Evolutionary conservation across 495 filamentous ascomycete genomes (phyloP).

Genomic region (Lasiosphaeria miniovina): DNA sequence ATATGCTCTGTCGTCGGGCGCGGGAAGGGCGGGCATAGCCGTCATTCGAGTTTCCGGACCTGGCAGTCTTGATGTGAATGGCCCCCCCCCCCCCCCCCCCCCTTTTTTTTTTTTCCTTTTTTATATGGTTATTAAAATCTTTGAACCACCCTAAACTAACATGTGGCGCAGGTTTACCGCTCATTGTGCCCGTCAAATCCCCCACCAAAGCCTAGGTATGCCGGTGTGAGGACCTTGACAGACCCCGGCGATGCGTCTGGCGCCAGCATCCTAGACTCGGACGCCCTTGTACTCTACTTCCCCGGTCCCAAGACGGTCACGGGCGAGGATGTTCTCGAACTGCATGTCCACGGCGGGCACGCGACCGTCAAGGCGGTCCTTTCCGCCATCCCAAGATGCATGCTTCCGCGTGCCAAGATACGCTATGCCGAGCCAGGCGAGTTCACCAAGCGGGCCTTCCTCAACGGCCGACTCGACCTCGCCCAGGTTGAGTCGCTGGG

Average conservation of each 20-base stretch:
- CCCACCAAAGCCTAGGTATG: slow-evolving; percentile 70
- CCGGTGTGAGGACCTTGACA: slow-evolving; percentile 72
- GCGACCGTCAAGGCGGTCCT: slow-evolving; percentile 86
- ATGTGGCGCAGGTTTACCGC: slow-evolving; percentile 62
- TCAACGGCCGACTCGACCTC: slow-evolving; percentile 79
- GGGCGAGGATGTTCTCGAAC: slow-evolving; percentile 86
- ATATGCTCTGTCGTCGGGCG: slow-evolving; percentile 85
- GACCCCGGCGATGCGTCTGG: slow-evolving; percentile 48
- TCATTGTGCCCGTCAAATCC: slow-evolving; percentile 64
- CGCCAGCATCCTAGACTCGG: slow-evolving; percentile 67
- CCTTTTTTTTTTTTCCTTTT: too few relatives aligned
- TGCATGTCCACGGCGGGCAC: slow-evolving; percentile 90
- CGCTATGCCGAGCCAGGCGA: slow-evolving; percentile 94
- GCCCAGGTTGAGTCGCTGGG: slow-evolving; percentile 93
- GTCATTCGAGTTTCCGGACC: slow-evolving; percentile 86
- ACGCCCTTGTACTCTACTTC: slow-evolving; percentile 84
- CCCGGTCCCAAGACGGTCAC: slow-evolving; percentile 80
- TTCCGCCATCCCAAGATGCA: slow-evolving; percentile 60
- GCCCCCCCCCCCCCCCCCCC: too few relatives aligned
- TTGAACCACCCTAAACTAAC: slow-evolving; percentile 7
- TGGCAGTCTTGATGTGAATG: slow-evolving; percentile 60
- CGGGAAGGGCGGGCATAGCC: slow-evolving; percentile 86
- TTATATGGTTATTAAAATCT: not conserved
- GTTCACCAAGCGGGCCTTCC: slow-evolving; percentile 90
- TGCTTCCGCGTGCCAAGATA: slow-evolving; percentile 35